phyloP scores from a whole-genome alignment of 768 basidiomycete species.

The Crassisporium funariophilum region DNA sequence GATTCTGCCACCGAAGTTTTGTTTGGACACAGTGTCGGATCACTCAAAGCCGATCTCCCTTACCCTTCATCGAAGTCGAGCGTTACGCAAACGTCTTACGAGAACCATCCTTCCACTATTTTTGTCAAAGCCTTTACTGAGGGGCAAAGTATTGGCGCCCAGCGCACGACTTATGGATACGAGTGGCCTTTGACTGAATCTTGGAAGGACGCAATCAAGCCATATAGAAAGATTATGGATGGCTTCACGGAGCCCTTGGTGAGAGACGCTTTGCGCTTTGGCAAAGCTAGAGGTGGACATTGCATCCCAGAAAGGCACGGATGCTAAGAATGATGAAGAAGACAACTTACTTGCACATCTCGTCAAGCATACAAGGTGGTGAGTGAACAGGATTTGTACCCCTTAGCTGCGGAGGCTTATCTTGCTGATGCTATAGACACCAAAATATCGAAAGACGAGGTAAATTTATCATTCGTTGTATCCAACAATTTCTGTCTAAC shows the following conservation, averaged over 20 bases:
- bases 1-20: conserved; percentile 65
- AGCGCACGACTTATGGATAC: conserved; percentile 39
- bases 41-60: conserved; percentile 51
- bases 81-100: conserved; percentile 27
- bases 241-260: conserved; percentile 55
- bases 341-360: conserved; percentile 51
- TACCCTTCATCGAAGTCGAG: conserved; percentile 41
- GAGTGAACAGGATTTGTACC: background rate
- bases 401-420: background rate
- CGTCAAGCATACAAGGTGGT: conserved; percentile 46
- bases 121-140: conserved; percentile 53
- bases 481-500: background rate
- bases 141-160: conserved; percentile 40
- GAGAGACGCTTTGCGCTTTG: conserved; percentile 42
- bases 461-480: conserved; percentile 1
- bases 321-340: conserved; percentile 14
- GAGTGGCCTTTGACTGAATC: conserved; percentile 48
- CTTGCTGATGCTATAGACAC: conserved; percentile 16
- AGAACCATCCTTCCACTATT: conserved; percentile 37
- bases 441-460: conserved; percentile 41
- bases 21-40: conserved; percentile 52
- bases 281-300: conserved; percentile 38
- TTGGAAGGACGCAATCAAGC: conserved; percentile 45
- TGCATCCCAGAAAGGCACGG: background rate
- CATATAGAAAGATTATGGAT: conserved; percentile 46